Conservation (phyloP, 192 early-diverging fungal genomes). For the Chytriomyces sp. region DNA sequence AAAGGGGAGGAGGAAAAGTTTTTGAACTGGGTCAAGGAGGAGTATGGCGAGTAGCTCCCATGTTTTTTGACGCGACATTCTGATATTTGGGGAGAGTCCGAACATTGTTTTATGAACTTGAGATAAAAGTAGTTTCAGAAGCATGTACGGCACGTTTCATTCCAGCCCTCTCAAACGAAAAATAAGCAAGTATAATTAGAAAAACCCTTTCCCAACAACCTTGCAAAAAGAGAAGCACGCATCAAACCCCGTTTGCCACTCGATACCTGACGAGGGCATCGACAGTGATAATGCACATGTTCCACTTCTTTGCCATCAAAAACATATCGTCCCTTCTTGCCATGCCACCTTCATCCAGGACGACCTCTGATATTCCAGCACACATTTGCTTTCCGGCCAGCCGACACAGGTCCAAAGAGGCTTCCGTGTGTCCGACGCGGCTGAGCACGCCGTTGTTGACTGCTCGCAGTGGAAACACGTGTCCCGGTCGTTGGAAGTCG, state of each 20-base stretch:
- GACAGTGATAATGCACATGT: conserved; percentile 88
- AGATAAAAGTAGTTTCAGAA: too few relatives aligned
- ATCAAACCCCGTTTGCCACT: conserved; percentile 46
- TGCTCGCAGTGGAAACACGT: conserved; percentile 91
- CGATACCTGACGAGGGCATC: conserved; percentile 83
- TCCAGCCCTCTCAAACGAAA: too few relatives aligned
- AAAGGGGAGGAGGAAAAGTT: conserved; percentile 57
- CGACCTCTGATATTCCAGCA: conserved; percentile 92
- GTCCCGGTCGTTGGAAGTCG: conserved; percentile 89
- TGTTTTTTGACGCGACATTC: too few relatives aligned
- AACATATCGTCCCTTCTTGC: conserved; percentile 90
- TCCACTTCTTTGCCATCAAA: conserved; percentile 82
- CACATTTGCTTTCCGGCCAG: conserved; percentile 81
- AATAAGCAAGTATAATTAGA: too few relatives aligned
- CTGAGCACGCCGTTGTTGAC: conserved; percentile 79
- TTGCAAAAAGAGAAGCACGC: background rate
- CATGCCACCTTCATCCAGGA: conserved; percentile 92
- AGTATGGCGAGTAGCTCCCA: background rate
- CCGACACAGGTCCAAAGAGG: conserved; percentile 83
- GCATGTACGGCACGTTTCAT: too few relatives aligned
- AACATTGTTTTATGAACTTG: too few relatives aligned
- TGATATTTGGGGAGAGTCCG: too few relatives aligned
- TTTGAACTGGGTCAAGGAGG: conserved; percentile 41
- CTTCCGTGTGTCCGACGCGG: conserved; percentile 95
- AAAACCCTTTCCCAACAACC: too few relatives aligned